Evolutionary conservation across 495 filamentous ascomycete species (phyloP).

Genomic region (Astrothelium subdiscretum): DNA sequence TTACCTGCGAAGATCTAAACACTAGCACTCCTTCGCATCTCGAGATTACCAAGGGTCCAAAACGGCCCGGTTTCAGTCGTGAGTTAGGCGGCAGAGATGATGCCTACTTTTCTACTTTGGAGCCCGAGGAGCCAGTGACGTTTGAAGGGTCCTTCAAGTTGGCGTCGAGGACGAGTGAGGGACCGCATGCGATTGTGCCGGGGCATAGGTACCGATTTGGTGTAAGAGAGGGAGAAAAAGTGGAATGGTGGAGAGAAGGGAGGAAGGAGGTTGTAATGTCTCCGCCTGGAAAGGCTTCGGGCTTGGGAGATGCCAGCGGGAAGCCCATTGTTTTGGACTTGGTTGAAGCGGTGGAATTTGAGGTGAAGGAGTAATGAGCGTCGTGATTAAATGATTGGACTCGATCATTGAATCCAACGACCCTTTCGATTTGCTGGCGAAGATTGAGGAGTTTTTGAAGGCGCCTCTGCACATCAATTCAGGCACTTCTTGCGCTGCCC

Average conservation of each 20-base stretch:
- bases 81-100: not conserved
- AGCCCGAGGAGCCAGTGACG: not conserved
- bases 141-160: not conserved
- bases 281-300: not conserved
- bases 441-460: not conserved
- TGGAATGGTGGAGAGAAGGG: not conserved
- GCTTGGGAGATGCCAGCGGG: not conserved
- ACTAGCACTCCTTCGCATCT: not conserved
- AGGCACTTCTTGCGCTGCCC: not conserved
- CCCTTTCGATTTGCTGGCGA: not conserved
- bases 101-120: not conserved
- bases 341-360: not conserved
- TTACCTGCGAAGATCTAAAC: not conserved
- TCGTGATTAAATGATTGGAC: not conserved
- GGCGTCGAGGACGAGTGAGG: not conserved
- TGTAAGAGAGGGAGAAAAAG: not conserved
- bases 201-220: constrained; percentile 1
- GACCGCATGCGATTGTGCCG: not conserved
- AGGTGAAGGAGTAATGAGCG: not conserved
- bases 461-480: not conserved
- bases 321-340: not conserved
- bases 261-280: not conserved
- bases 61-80: not conserved
- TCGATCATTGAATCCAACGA: not conserved
- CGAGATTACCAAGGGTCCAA: not conserved